phyloP scores from a whole-genome alignment of 1,139 yeast genomes.

The Eremothecium cymbalariae region DNA sequence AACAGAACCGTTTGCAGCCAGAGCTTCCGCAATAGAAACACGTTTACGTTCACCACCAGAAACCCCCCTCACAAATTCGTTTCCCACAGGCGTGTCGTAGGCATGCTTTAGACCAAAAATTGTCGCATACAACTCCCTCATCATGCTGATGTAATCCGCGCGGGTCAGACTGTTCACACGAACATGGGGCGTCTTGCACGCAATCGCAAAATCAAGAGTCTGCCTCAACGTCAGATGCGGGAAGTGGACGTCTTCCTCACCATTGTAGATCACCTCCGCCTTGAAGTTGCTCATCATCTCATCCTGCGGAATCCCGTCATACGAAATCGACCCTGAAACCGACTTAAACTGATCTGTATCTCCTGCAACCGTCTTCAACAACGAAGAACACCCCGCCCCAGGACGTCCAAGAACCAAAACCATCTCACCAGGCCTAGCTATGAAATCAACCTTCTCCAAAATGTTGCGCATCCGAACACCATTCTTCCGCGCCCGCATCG shows the following conservation, averaged over 20 bases:
- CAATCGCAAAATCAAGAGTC: constrained; percentile 32
- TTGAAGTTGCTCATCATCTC: constrained; percentile 43
- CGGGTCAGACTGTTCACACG: constrained; percentile 34
- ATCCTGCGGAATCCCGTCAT: constrained; percentile 38
- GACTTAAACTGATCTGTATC: constrained; percentile 62
- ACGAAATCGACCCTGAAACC: constrained; percentile 35
- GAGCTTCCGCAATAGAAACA: constrained; percentile 40
- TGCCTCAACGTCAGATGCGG: constrained; percentile 42
- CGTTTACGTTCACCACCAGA: constrained; percentile 41
- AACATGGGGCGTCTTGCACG: constrained; percentile 32
- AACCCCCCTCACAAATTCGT: constrained; percentile 37
- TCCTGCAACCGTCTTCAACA: constrained; percentile 56
- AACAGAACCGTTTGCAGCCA: constrained; percentile 37
- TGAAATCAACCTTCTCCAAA: constrained; percentile 37
- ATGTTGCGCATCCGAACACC: constrained; percentile 38
- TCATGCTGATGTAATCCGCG: constrained; percentile 33
- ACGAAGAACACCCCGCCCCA: constrained; percentile 74
- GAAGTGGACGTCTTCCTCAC: constrained; percentile 42
- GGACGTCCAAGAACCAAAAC: constrained; percentile 57
- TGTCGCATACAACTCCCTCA: constrained; percentile 36
- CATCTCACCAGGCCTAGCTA: constrained; percentile 51
- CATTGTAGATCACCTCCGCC: constrained; percentile 49
- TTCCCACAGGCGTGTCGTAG: constrained; percentile 37
- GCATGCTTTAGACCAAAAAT: constrained; percentile 40
- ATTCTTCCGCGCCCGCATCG: constrained; percentile 17